These are phyloP conservation scores for Chlorencoelia australis DNA, from an alignment of 2,329 filamentous ascomycete species.

Conservation along the genomic window DNA sequence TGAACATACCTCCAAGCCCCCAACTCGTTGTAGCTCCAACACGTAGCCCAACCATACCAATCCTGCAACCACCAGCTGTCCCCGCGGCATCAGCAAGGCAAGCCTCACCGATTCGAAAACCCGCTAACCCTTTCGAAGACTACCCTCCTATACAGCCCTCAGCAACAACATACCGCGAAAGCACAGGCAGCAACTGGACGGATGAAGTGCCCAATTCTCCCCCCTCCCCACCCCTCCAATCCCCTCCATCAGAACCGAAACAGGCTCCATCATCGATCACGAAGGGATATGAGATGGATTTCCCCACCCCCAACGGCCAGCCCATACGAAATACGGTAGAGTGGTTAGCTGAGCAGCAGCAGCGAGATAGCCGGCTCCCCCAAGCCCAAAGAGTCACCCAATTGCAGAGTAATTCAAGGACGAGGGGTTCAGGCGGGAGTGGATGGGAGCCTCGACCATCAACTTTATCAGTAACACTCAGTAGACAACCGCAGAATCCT, in stretches of 20 bases:
- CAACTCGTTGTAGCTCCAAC: not conserved
- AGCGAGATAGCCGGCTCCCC: not conserved
- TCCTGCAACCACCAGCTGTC: no score
- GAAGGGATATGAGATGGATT: constrained; percentile 5
- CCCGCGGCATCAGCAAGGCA: not conserved
- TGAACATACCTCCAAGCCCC: not conserved
- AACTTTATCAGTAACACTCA: not conserved
- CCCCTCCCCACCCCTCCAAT: no score
- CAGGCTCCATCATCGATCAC: not conserved
- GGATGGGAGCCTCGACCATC: not conserved
- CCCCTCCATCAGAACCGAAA: constrained; percentile 6
- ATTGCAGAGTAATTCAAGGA: not conserved
- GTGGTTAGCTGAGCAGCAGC: constrained; percentile 10
- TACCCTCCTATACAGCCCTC: not conserved
- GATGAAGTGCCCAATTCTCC: constrained; percentile 17
- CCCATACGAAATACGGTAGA: constrained; percentile 14
- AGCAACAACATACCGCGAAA: constrained; percentile 10
- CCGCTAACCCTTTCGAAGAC: not conserved
- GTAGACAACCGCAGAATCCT: constrained; percentile 6
- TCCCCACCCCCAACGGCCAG: constrained; percentile 7
- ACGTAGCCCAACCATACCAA: not conserved
- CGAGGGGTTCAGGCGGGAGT: not conserved
- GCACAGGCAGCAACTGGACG: constrained; percentile 21
- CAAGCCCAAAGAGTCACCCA: not conserved
- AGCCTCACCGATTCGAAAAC: not conserved